Conservation (phyloP, 352 stramenopile genomes). For the Phytopythium montanum region DNA sequence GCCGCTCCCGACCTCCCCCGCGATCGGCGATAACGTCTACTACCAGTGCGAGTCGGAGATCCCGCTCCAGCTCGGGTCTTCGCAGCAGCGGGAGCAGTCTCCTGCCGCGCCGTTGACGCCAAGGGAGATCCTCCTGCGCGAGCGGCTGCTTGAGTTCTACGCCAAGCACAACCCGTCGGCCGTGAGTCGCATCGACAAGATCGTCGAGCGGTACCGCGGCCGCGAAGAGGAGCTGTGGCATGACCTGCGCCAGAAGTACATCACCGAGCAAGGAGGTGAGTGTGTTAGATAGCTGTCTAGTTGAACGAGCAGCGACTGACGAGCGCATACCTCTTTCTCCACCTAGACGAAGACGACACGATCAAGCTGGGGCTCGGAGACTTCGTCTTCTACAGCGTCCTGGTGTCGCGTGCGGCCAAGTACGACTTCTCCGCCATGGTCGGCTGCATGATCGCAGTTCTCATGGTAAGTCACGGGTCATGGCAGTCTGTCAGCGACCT, state of each 20-base stretch:
- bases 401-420: conserved; percentile 95
- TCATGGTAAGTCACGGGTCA: conserved; percentile 68
- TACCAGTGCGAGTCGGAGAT: conserved; percentile 69
- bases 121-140: conserved; percentile 26
- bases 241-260: conserved; percentile 75
- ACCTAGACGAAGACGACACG: conserved; percentile 66
- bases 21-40: conserved; percentile 43
- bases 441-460: conserved; percentile 90
- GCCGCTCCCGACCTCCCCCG: neutral
- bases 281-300: neutral
- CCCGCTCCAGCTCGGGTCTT: conserved; percentile 23
- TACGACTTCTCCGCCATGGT: conserved; percentile 96
- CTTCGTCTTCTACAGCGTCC: conserved; percentile 99
- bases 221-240: conserved; percentile 76
- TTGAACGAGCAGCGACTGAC: neutral
- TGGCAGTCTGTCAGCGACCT: conserved; percentile 3
- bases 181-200: conserved; percentile 61
- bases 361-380: conserved; percentile 97
- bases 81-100: conserved; percentile 2
- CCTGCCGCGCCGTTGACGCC: conserved; percentile 11
- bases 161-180: conserved; percentile 57
- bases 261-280: conserved; percentile 46
- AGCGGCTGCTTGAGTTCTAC: conserved; percentile 66
- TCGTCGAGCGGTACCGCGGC: conserved; percentile 71
- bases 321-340: neutral